Evolutionary conservation across 225 moss, liverwort and hornwort genomes (phyloP).

Genomic region (Antitrichia curtipendula): DNA sequence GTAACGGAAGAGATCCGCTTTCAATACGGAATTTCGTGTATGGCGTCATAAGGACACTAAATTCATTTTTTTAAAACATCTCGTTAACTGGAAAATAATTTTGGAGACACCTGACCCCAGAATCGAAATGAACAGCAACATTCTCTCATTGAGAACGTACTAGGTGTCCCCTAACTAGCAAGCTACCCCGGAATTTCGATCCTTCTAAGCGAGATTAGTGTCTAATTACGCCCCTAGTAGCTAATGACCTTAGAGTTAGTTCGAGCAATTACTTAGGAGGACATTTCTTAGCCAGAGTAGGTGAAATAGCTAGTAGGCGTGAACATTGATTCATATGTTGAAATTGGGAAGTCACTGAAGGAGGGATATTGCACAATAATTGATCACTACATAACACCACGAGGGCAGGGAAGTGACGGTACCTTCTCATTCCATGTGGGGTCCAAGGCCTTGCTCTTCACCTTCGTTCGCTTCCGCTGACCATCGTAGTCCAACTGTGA

Average conservation of each 20-base stretch:
- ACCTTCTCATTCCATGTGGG: conserved; percentile 79
- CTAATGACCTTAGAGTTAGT: neutral
- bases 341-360: neutral
- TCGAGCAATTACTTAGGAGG: too few relatives aligned
- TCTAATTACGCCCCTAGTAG: too few relatives aligned
- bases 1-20: neutral
- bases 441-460: conserved; percentile 41
- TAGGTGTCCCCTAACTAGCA: neutral
- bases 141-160: neutral
- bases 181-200: neutral
- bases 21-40: neutral
- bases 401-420: neutral
- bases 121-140: neutral
- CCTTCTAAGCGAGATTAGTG: too few relatives aligned
- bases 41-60: neutral
- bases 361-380: neutral
- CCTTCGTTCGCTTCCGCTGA: conserved; percentile 58
- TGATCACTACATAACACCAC: neutral
- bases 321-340: neutral
- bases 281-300: neutral
- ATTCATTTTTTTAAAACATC: too few relatives aligned
- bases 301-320: neutral
- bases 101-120: neutral
- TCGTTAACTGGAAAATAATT: neutral
- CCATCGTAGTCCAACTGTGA: conserved; percentile 69